A percentile compares a stretch with the other conserved stretches of the same genome.
phyloP scores from a whole-genome alignment of 225 moss, liverwort and hornwort species.

The Physcomitrium patens region DNA sequence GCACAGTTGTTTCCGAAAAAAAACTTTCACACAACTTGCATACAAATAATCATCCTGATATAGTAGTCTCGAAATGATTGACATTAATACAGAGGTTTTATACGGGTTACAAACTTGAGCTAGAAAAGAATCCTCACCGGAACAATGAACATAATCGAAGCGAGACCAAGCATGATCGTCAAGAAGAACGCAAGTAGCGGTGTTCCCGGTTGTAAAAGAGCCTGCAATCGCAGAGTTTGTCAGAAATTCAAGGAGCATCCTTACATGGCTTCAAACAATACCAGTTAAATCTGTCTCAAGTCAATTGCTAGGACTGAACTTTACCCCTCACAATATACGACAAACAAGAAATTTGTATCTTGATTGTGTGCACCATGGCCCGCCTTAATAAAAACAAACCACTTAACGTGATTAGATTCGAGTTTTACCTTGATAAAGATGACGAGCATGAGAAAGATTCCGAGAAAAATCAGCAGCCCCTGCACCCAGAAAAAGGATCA shows the following conservation, averaged over 20 bases:
- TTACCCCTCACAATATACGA: neutral
- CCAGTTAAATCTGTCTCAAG: neutral
- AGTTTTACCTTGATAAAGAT: slow-evolving; percentile 49
- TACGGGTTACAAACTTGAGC: neutral
- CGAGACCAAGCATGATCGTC: slow-evolving; percentile 47
- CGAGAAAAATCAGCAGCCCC: slow-evolving; percentile 58
- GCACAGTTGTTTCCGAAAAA: neutral
- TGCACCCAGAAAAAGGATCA: slow-evolving; percentile 34
- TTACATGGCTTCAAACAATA: neutral
- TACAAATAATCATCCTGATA: neutral
- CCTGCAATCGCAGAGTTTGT: slow-evolving; percentile 36
- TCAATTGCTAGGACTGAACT: neutral
- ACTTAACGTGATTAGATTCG: neutral
- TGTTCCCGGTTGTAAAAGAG: slow-evolving; percentile 29
- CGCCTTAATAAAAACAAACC: slow-evolving; percentile 14
- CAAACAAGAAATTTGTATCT: neutral
- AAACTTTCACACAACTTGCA: neutral
- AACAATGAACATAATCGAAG: slow-evolving; percentile 45
- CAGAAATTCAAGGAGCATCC: slow-evolving; percentile 5
- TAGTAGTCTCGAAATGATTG: neutral
- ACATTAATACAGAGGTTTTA: neutral
- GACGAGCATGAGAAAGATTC: slow-evolving; percentile 60
- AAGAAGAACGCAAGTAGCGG: slow-evolving; percentile 39
- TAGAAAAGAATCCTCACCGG: slow-evolving; percentile 39
- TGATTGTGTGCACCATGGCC: neutral